Evolutionary conservation across 2,329 filamentous ascomycete species (phyloP).

Genomic region (Periconia macrospinosa): DNA sequence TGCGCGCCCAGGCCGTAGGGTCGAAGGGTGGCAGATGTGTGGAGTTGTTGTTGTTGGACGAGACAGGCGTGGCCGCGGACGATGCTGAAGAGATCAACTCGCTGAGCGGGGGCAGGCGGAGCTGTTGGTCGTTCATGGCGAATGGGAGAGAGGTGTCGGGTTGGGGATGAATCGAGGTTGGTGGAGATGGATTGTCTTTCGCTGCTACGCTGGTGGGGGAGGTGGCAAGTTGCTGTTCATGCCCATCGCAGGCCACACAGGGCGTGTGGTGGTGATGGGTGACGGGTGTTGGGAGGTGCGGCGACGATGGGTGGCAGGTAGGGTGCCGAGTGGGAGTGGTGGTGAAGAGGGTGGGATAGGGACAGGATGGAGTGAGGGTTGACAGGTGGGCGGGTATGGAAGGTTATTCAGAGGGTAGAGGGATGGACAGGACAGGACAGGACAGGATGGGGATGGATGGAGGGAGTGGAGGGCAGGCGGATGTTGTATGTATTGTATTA

Average conservation of each 20-base stretch:
- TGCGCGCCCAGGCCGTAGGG: not conserved
- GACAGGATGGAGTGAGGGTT: too few relatives aligned
- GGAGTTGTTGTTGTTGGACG: not conserved
- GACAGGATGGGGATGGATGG: too few relatives aligned
- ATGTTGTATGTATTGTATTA: too few relatives aligned
- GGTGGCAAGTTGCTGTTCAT: not conserved
- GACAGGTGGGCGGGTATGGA: too few relatives aligned
- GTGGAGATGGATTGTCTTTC: too few relatives aligned
- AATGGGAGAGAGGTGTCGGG: not conserved
- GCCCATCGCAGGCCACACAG: not conserved
- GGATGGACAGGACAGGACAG: too few relatives aligned
- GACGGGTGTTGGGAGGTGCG: too few relatives aligned
- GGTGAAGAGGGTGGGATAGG: not conserved
- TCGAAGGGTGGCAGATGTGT: not conserved
- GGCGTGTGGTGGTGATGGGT: too few relatives aligned
- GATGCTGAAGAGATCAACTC: not conserved
- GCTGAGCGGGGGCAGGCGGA: not conserved
- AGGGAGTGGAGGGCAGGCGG: too few relatives aligned
- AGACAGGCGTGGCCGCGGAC: not conserved
- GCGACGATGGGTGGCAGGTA: too few relatives aligned
- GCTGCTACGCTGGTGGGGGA: not conserved
- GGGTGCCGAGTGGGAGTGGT: too few relatives aligned
- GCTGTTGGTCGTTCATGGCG: not conserved
- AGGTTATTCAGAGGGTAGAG: too few relatives aligned
- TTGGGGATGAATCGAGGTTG: not conserved